Base-by-base conservation (phyloP, 192 early-diverging fungal genomes). In the Rhizophagus sp. region DNA sequence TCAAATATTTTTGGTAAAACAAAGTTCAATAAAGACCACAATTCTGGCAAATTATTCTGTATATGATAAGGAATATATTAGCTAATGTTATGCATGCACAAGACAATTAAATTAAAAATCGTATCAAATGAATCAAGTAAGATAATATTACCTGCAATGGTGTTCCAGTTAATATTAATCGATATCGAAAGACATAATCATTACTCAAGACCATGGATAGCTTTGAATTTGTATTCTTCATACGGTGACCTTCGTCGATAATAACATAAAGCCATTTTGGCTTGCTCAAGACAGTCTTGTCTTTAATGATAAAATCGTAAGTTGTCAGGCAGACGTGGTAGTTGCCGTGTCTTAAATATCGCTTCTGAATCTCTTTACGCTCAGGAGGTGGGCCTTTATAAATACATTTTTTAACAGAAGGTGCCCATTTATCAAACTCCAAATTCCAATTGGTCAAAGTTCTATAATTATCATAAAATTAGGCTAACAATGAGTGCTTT, bases 391-490 rank as follows among this genome's bases (percentile, higher is more conserved):
- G 84, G 27, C 98, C 98, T 83, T 98, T 98, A 88, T 95, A 99
- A 1, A 96, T 95, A 76, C 98, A 91, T 73, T 94, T 96, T 8
- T 85, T 84, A 41, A 98, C 91, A 7, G 89, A 82, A 62, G 98
- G 98, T 57, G 98, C 97, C 97, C 97, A 99, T 84, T 96, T 95
- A 81, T 98, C 97, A 84, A 98, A 98, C 85, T 99, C 98, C 24
- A 95, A 81, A 12, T 92, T 91, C 98, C 98, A 99, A 84, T 99
- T 99, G 41, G 97, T 93, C 66, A 99, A 85, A 2, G 97, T 98
- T 24, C 88, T 89, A 81, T 39, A 39, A 17, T 19, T 9, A 63
- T 49, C 33, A 36, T 4, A 36, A 3, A 30, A 1, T 30, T n/a
- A 63, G 36, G 36, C 36, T 36, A 36, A 36, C 0, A 3, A 22